A percentile compares a stretch with the other conserved stretches of the same genome.
Conservation (phyloP, 768 basidiomycete genomes). For the Cyclocybe cylindracea region DNA sequence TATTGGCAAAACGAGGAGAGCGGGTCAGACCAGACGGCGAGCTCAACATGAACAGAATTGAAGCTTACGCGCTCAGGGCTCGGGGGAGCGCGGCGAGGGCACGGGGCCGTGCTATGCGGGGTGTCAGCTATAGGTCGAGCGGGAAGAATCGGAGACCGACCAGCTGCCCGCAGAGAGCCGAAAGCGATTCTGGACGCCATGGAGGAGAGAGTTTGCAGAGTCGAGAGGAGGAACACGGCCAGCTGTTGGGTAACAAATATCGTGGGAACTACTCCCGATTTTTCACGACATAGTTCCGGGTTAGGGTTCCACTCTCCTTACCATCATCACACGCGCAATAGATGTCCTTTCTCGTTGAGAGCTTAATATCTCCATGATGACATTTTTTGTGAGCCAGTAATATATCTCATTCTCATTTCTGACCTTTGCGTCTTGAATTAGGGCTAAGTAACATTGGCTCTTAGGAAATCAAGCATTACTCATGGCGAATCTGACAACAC, state of each 20-base stretch:
- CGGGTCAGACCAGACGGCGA: conserved; percentile 9
- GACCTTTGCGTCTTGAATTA: too few relatives aligned
- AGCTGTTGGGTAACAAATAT: conserved; percentile 29
- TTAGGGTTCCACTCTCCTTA: conserved; percentile 27
- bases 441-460: too few relatives aligned
- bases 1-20: conserved; percentile 9
- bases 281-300: conserved; percentile 35
- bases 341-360: too few relatives aligned
- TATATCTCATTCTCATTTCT: too few relatives aligned
- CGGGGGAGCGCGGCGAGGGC: conserved; percentile 48
- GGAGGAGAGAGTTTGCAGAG: conserved; percentile 28
- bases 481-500: too few relatives aligned
- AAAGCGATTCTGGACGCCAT: conserved; percentile 78
- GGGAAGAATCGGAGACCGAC: conserved; percentile 33
- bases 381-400: too few relatives aligned
- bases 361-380: too few relatives aligned
- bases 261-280: conserved; percentile 42
- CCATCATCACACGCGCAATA: neutral
- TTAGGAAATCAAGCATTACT: too few relatives aligned
- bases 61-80: conserved; percentile 46
- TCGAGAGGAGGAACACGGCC: conserved; percentile 23
- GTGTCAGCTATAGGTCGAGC: conserved; percentile 2
- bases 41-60: conserved; percentile 4
- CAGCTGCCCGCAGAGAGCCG: conserved; percentile 61
- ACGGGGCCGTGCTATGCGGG: conserved; percentile 52